Evolutionary conservation across 2,329 filamentous ascomycete species (phyloP), one percentile per base, ranked within the genome.

Genomic region (Stagonosporopsis tanaceti): DNA sequence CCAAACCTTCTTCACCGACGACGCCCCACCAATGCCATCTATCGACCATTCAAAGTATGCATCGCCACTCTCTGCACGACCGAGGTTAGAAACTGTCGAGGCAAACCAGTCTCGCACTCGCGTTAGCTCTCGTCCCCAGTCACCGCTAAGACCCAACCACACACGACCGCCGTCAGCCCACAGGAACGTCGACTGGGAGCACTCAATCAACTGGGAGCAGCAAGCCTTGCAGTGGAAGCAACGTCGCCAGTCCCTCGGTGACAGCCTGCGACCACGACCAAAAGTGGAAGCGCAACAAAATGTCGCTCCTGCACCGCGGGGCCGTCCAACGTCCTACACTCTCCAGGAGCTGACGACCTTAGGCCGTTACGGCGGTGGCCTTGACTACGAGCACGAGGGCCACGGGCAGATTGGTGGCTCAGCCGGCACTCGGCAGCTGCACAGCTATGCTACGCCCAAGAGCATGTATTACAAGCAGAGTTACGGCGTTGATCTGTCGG

Each of bases 341-440:
- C 24, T 37, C 12, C 50, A 52, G 15, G 57, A 59, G 38, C 25
- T 54, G 22, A 55, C 44, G 14, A 42, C 53, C 2, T 65, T 61
- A 52, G 76, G 70, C 47, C 74, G 76, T 3, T 78, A 75, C 60
- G 69, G 70, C 48, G 76, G 77, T 44, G 76, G 76, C 9, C 61
- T 75, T 35, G 64, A 64, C 8, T 75, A 73, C 53, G 70, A 71
- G 25, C 77, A 77, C 59, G 73, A 76, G 51, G 65, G 66, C 4
- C 68, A 61, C 44, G 71, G 66, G 22, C 65, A 64, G 20, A 60
- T 77, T 14, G 69, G 74, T 53, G 76, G 75, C 52, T 76, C 73
- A 63, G 73, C 71, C 35, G 75, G 76, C 9, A 76, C 72, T 12
- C 64, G 76, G 35, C 62, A 68, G 40, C 57, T 68, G 47, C 67